phyloP scores from a whole-genome alignment of 1,284 basidiomycete species.

The Cryptococcus sp. region DNA sequence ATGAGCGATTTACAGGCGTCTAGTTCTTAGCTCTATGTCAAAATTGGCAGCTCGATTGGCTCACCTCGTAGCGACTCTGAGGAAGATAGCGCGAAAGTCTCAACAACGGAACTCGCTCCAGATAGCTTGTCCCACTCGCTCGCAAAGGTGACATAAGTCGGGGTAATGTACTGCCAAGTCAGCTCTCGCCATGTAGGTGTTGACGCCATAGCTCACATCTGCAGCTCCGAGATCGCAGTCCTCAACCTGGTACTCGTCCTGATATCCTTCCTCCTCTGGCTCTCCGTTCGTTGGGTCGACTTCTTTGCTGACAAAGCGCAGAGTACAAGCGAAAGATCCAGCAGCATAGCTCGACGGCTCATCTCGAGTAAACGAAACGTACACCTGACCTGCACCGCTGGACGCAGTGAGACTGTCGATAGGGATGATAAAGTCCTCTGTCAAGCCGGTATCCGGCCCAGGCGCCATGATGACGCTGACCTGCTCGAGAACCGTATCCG shows the following conservation, averaged over 20 bases:
- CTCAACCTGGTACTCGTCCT: slow-evolving; percentile 97
- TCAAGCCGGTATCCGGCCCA: slow-evolving; percentile 66
- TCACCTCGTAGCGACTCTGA: slow-evolving; percentile 89
- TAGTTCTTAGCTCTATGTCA: not conserved
- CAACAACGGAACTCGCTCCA: slow-evolving; percentile 67
- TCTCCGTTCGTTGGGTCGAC: slow-evolving; percentile 93
- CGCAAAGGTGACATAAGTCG: slow-evolving; percentile 83
- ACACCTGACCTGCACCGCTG: slow-evolving; percentile 73
- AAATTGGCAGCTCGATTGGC: slow-evolving; percentile 23
- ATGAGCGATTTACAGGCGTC: slow-evolving; percentile 41
- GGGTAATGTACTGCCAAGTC: slow-evolving; percentile 66
- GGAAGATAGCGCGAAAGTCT: slow-evolving; percentile 89
- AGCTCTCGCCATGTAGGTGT: too few relatives aligned
- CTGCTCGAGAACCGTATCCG: slow-evolving; percentile 94
- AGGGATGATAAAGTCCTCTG: slow-evolving; percentile 94
- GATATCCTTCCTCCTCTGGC: slow-evolving; percentile 96
- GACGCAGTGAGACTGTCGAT: slow-evolving; percentile 62
- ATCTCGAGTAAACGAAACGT: slow-evolving; percentile 88
- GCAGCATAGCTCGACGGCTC: slow-evolving; percentile 69
- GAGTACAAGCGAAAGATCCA: slow-evolving; percentile 84
- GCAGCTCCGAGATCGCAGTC: slow-evolving; percentile 88
- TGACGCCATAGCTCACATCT: too few relatives aligned
- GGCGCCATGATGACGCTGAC: slow-evolving; percentile 91
- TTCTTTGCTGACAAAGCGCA: slow-evolving; percentile 97
- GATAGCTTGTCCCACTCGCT: slow-evolving; percentile 92